Percentiles rank a stretch among this genome's conserved stretches.
Evolutionary conservation across 441 rosid species (phyloP).

Genomic region (Breynia disticha): DNA sequence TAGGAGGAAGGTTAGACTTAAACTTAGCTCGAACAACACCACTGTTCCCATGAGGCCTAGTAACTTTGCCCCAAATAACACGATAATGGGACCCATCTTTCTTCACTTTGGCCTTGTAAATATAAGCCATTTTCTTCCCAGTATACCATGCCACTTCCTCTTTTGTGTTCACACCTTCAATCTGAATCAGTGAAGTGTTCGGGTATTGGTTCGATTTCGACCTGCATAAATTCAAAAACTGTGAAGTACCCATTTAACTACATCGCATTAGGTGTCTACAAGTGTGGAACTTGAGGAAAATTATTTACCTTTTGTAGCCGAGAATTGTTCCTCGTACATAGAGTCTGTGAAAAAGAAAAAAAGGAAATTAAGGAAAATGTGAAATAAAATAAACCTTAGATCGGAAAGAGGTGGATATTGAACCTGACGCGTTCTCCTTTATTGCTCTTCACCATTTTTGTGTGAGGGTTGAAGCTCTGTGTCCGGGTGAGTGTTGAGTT

Average conservation of each 20-base stretch:
- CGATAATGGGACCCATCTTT: conserved; percentile 70
- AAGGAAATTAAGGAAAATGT: neutral
- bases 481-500: too few species aligned
- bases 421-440: conserved; percentile 81
- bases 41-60: conserved; percentile 82
- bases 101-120: conserved; percentile 84
- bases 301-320: conserved; percentile 70
- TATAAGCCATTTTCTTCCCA: conserved; percentile 75
- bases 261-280: neutral
- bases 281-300: neutral
- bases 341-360: conserved; percentile 38
- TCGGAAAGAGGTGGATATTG: too few species aligned
- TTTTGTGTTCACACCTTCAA: conserved; percentile 83
- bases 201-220: conserved; percentile 92
- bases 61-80: conserved; percentile 87
- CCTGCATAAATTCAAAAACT: conserved; percentile 20
- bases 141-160: conserved; percentile 77
- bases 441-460: conserved; percentile 76
- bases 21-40: conserved; percentile 85
- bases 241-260: too few species aligned
- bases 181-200: conserved; percentile 66
- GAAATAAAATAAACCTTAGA: neutral
- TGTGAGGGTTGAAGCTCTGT: conserved; percentile 10
- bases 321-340: conserved; percentile 81
- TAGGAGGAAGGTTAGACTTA: conserved; percentile 81